Evolutionary conservation across 2,329 filamentous ascomycete species (phyloP).

Genomic region (Botrytis deweyae): DNA sequence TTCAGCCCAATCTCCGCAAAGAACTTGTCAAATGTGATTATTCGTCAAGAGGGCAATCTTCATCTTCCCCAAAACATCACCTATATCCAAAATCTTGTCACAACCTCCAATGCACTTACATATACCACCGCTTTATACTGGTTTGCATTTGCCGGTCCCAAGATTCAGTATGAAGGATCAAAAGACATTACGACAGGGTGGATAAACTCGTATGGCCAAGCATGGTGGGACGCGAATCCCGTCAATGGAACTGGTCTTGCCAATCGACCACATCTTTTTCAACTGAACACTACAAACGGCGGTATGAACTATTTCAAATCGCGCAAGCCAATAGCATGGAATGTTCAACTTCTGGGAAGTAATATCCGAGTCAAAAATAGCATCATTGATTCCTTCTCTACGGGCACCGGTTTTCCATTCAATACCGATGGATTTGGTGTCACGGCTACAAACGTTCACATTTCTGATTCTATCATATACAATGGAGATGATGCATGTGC

Average conservation of each 20-base stretch:
- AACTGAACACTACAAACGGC: slow-evolving; percentile 42
- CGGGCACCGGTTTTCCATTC: slow-evolving; percentile 22
- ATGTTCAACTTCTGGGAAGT: slow-evolving; percentile 42
- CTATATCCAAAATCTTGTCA: slow-evolving; percentile 42
- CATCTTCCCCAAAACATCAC: slow-evolving; percentile 45
- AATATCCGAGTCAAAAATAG: slow-evolving; percentile 45
- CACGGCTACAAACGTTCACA: slow-evolving; percentile 37
- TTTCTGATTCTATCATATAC: slow-evolving; percentile 40
- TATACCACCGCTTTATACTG: slow-evolving; percentile 40
- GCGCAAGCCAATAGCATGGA: slow-evolving; percentile 47
- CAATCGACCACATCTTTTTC: slow-evolving; percentile 45
- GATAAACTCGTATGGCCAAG: slow-evolving; percentile 48
- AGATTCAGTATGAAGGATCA: slow-evolving; percentile 41
- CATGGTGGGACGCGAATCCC: slow-evolving; percentile 48
- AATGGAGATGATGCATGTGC: slow-evolving; percentile 48
- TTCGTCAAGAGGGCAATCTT: slow-evolving; percentile 46
- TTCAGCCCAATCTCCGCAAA: slow-evolving; percentile 43
- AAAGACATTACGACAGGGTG: slow-evolving; percentile 43
- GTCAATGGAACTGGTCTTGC: slow-evolving; percentile 42
- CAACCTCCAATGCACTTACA: slow-evolving; percentile 36
- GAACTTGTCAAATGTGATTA: slow-evolving; percentile 45
- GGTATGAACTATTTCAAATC: slow-evolving; percentile 45
- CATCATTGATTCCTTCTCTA: slow-evolving; percentile 39
- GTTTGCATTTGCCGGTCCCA: slow-evolving; percentile 42
- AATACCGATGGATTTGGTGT: slow-evolving; percentile 41